phyloP scores from a whole-genome alignment of 805 yeast species.

The Teunomyces pallodes region DNA sequence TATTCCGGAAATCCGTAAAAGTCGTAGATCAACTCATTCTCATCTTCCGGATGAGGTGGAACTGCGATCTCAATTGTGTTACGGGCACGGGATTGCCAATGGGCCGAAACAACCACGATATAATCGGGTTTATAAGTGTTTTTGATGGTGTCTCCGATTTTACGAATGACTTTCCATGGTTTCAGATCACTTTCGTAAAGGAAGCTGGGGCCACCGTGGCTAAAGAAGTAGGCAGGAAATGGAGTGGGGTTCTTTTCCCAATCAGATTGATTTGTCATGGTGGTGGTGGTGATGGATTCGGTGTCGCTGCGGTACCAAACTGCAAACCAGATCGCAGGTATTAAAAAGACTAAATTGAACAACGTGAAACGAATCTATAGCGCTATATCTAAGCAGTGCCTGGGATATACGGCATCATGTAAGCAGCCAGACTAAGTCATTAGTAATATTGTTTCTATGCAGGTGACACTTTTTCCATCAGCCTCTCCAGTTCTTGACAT shows the following conservation, averaged over 20 bases:
- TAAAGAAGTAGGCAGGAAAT: slow-evolving; percentile 62
- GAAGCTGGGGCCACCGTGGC: slow-evolving; percentile 87
- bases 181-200: slow-evolving; percentile 57
- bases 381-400: too few species aligned
- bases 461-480: too few species aligned
- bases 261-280: slow-evolving; percentile 2
- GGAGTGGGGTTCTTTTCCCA: slow-evolving; percentile 20
- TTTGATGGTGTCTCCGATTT: slow-evolving; percentile 52
- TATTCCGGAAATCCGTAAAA: slow-evolving; percentile 69
- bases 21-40: slow-evolving; percentile 64
- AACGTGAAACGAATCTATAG: not conserved
- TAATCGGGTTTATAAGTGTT: slow-evolving; percentile 58
- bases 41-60: slow-evolving; percentile 25
- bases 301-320: not conserved
- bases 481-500: too few species aligned
- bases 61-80: slow-evolving; percentile 49
- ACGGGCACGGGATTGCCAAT: slow-evolving; percentile 58
- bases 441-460: not conserved
- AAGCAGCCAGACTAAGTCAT: not conserved
- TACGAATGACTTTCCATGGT: slow-evolving; percentile 52
- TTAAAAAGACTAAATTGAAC: not conserved
- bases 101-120: slow-evolving; percentile 69
- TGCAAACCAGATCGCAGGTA: not conserved
- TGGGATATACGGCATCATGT: not conserved
- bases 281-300: not conserved